Conservation (phyloP, 306 rosid genomes). For the Dryas alaskensis region DNA sequence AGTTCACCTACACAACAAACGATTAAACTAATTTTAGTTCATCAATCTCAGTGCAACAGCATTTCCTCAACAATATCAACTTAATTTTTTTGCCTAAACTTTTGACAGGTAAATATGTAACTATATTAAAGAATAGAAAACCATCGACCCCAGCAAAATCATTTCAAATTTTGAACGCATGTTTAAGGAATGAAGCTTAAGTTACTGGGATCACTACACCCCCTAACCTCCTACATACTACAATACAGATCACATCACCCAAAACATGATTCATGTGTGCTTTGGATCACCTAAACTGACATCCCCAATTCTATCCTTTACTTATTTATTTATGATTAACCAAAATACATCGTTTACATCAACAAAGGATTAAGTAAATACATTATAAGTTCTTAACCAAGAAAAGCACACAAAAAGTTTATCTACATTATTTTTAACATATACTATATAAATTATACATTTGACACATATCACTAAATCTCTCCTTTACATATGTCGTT, state of each 20-base stretch:
- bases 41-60: not conserved
- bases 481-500: not conserved
- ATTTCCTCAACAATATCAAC: conserved; percentile 6
- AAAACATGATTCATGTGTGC: not conserved
- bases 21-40: not conserved
- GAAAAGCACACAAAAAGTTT: conserved; percentile 3
- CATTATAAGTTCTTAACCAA: not conserved
- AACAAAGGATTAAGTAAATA: not conserved
- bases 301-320: not conserved
- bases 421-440: not conserved
- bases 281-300: not conserved
- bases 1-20: conserved; percentile 61
- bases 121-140: not conserved
- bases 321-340: not conserved
- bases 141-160: not conserved
- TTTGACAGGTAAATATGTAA: not conserved
- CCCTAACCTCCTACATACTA: not conserved
- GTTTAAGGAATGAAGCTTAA: not conserved
- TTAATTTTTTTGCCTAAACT: not conserved
- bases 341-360: conserved; percentile 1
- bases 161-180: not conserved
- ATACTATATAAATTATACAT: not conserved
- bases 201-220: not conserved
- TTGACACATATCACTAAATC: not conserved
- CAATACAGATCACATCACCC: not conserved